Percentiles rank a stretch among this genome's conserved stretches.
Evolutionary conservation across 169 alveolate genomes (phyloP).

Genomic region (Theileria annulata): DNA sequence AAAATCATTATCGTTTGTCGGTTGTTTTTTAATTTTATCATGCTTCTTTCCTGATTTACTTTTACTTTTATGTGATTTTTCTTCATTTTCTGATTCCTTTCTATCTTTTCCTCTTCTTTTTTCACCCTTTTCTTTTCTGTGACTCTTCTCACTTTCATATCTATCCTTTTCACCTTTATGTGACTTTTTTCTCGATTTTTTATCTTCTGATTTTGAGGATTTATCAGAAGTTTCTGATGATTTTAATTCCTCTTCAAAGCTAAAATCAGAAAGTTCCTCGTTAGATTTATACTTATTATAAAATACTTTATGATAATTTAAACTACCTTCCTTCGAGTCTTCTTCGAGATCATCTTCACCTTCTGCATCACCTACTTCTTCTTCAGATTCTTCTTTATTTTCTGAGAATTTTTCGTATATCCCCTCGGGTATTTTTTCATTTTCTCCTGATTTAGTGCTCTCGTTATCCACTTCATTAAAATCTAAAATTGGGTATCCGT

Average conservation of each 20-base stretch:
- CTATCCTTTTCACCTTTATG: neutral
- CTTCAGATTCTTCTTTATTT: constrained; percentile 1
- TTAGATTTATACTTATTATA: too few relatives aligned
- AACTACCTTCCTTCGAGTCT: neutral
- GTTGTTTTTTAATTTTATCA: too few relatives aligned
- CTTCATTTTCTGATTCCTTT: neutral
- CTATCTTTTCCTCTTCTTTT: neutral
- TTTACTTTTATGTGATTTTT: neutral
- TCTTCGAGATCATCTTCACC: neutral
- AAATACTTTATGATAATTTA: too few relatives aligned
- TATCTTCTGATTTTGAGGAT: neutral
- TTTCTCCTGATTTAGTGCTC: neutral
- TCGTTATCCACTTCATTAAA: neutral
- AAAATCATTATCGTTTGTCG: too few relatives aligned
- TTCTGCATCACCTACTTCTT: neutral
- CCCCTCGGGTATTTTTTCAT: neutral
- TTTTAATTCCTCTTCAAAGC: too few relatives aligned
- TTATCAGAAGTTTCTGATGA: neutral
- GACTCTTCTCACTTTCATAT: neutral
- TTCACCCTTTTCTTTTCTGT: neutral
- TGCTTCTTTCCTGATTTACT: too few relatives aligned
- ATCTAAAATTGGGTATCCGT: constrained; percentile 5
- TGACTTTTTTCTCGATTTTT: neutral
- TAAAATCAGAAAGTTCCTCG: too few relatives aligned
- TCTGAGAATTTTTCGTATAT: neutral